Base-by-base conservation (phyloP, 257 asterid genomes). In the Euphrasia confusa region DNA sequence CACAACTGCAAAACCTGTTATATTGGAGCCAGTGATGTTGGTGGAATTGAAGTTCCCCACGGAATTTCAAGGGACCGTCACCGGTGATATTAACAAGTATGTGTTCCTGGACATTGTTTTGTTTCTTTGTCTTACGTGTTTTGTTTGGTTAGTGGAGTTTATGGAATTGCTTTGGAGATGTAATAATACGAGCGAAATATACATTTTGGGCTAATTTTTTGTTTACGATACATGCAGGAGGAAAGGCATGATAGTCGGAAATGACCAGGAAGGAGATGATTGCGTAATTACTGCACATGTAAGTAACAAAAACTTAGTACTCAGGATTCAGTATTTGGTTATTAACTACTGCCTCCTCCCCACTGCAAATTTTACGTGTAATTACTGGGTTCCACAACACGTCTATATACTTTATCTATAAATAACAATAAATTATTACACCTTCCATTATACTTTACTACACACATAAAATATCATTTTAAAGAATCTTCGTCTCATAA, bases 261-360 rank as follows among this genome's bases (percentile, higher is more conserved):
- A 89, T 74, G 97, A 87, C 78, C 95, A 89, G 78, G 97, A 93
- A 68, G 97, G 80, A 71, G 99, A 93, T 60, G 97, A 87, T 74
- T 87, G 84, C 55, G 89, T 84, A 33, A 68, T 89, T 54, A 85
- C 86, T 62, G 96, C 99, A 10, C 86, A 87, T 62, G 97, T 92
- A 83, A 1, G 94, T 75, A 71, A 40, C 21, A 49, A 14, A 14
- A 17, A 13, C 39, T 44, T 65, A 47, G 10, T 55, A 11, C 40
- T 65, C 59, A 48, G 55, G 24, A 21, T 11, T 17, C 61, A 58
- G 5, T 17, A 47, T 40, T 27, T 52, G 44, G 21, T 39, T 49
- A 21, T 72, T n/a, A n/a, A n/a, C n/a, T n/a, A n/a, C n/a, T n/a
- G n/a, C n/a, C n/a, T n/a, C n/a, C n/a, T n/a, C n/a, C n/a, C n/a